Conservation (phyloP, 2,329 filamentous ascomycete genomes). For the Penicillium janthinellum region DNA sequence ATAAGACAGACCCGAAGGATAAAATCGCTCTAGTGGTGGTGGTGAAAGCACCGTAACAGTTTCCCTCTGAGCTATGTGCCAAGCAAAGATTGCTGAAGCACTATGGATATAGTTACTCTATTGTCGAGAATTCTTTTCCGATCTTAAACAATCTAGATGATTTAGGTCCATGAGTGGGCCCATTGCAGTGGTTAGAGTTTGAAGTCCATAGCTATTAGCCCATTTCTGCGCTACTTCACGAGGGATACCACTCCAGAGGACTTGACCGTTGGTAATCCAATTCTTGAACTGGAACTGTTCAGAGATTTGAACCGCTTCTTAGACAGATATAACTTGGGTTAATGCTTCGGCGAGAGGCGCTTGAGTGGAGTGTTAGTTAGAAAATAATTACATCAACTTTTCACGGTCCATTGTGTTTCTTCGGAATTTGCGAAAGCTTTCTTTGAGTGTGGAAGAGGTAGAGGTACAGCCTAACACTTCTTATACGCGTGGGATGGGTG, state of each 20-base stretch:
- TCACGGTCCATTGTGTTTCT: conserved; percentile 1
- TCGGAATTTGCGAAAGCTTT: too few relatives aligned
- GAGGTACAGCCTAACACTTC: too few relatives aligned
- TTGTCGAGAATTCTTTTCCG: conserved; percentile 3
- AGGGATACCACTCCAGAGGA: conserved; percentile 13
- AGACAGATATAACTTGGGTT: not conserved
- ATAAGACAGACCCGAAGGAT: conserved; percentile 15
- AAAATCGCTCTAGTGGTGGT: conserved; percentile 13
- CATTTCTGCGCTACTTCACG: conserved; percentile 9
- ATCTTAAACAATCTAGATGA: conserved; percentile 6
- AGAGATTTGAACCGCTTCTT: conserved; percentile 2
- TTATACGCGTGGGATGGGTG: too few relatives aligned
- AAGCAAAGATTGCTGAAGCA: conserved; percentile 18
- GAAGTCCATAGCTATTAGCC: conserved; percentile 10
- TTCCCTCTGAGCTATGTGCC: conserved; percentile 14
- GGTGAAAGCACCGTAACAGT: conserved; percentile 9
- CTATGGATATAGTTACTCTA: conserved; percentile 15
- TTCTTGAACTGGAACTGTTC: conserved; percentile 11
- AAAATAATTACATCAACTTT: not conserved
- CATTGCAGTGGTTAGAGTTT: conserved; percentile 15
- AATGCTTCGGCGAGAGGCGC: not conserved
- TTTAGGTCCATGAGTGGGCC: conserved; percentile 11
- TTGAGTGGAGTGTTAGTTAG: not conserved
- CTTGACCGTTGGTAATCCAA: conserved; percentile 11
- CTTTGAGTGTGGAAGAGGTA: too few relatives aligned